phyloP scores from a whole-genome alignment of 192 early-diverging fungal species.

The Gonapodya prolifera region DNA sequence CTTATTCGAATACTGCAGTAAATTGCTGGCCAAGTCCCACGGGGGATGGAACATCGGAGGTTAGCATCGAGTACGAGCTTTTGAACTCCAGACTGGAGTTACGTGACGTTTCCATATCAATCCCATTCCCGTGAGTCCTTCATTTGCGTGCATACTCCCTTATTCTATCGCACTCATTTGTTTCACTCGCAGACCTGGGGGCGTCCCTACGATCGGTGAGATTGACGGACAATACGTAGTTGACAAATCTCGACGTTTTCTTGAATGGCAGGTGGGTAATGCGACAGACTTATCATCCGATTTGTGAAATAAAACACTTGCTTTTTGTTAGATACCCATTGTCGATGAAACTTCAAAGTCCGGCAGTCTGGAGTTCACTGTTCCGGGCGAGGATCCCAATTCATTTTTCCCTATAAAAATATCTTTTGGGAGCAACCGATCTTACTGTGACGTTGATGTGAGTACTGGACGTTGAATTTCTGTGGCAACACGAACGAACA shows the following conservation, averaged over 20 bases:
- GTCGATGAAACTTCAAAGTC: constrained; percentile 64
- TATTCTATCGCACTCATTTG: not conserved
- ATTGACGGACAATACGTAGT: constrained; percentile 73
- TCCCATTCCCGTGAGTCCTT: constrained; percentile 67
- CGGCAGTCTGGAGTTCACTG: constrained; percentile 77
- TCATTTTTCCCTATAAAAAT: constrained; percentile 80
- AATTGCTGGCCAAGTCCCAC: constrained; percentile 96
- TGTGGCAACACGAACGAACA: not conserved
- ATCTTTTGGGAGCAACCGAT: constrained; percentile 53
- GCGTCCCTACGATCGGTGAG: constrained; percentile 60
- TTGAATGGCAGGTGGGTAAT: constrained; percentile 61
- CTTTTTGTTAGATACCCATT: constrained; percentile 29
- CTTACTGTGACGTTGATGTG: constrained; percentile 63
- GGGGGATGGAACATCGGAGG: constrained; percentile 75
- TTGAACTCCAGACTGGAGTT: constrained; percentile 63
- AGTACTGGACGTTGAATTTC: not conserved
- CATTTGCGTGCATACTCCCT: not conserved
- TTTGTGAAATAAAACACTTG: not conserved
- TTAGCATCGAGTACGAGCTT: constrained; percentile 95
- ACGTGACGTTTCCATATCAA: constrained; percentile 72
- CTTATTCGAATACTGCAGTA: constrained; percentile 28
- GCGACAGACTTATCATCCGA: no score
- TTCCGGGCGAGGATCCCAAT: constrained; percentile 58
- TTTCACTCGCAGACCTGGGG: constrained; percentile 29
- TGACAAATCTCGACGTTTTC: constrained; percentile 47